Percentiles rank a stretch among this genome's conserved stretches.
Conservation (phyloP, 2,329 filamentous ascomycete species). For the Chrysosporium keratinophilum region DNA sequence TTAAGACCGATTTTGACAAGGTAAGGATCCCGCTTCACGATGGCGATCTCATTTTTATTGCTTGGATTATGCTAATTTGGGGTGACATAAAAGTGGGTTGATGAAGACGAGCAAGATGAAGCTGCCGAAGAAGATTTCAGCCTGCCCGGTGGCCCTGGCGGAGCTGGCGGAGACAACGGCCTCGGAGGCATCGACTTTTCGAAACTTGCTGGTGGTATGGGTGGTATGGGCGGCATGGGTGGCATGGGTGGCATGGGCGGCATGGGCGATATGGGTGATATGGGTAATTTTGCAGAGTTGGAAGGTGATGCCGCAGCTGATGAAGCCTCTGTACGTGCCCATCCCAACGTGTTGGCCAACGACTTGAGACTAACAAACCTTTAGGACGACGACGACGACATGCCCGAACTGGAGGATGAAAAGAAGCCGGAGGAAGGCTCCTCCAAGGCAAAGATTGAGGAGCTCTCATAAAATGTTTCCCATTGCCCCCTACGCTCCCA, state of each 20-base stretch:
- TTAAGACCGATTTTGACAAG: constrained; percentile 99
- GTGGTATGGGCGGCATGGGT: constrained; percentile 31
- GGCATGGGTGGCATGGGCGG: constrained; percentile 44
- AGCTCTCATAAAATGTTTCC: constrained; percentile 8
- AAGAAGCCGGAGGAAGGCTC: constrained; percentile 36
- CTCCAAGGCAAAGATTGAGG: constrained; percentile 27
- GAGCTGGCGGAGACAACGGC: constrained; percentile 49
- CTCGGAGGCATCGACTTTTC: constrained; percentile 89
- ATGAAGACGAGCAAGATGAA: constrained; percentile 96
- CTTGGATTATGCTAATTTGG: not conserved
- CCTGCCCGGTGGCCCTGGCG: constrained; percentile 40
- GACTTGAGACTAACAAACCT: constrained; percentile 34
- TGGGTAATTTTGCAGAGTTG: constrained; percentile 41
- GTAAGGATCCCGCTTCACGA: constrained; percentile 20
- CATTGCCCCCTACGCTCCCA: not conserved
- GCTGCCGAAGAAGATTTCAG: constrained; percentile 64
- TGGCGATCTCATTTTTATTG: not conserved
- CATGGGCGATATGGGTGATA: constrained; percentile 68
- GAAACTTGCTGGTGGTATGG: constrained; percentile 66
- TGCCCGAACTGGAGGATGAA: constrained; percentile 63
- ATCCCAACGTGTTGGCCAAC: constrained; percentile 37
- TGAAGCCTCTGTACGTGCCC: constrained; percentile 7
- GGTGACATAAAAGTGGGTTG: constrained; percentile 64
- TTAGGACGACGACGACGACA: constrained; percentile 56
- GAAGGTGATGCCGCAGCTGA: constrained; percentile 32